Base-by-base conservation (phyloP, 441 rosid species). In the Codiaeum variegatum region DNA sequence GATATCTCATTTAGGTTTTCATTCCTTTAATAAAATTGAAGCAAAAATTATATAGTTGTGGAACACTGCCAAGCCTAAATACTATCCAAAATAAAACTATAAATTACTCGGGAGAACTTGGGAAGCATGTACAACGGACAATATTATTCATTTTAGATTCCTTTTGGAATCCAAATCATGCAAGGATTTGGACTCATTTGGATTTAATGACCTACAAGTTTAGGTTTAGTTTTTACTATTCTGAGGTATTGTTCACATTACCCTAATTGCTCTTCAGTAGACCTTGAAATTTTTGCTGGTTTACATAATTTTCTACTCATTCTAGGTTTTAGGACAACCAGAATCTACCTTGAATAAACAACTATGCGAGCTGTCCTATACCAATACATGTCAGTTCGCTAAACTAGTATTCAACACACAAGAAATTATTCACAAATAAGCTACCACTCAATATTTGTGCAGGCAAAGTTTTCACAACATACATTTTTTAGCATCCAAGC, bases 401-500 rank as follows among this genome's bases (percentile, higher is more conserved):
- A 31, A 49, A 67, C 46, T n/a, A 67, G 61, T 10, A 67, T 62
- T 21, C 42, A 38, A 62, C 12, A 19, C 5, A 67, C 60, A 40
- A 29, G 31, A 55, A 55, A 40, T 36, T 5, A 34, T 52, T 0
- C 15, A 21, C 13, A n/a, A 28, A 34, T 29, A 1, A 67, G 2
- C 51, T 32, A 49, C 26, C 54, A 47, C 19, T 52, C 0, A 66
- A 21, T 49, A 4, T 55, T 55, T 11, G 16, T 18, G 49, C 18
- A 18, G 56, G 26, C 10, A 66, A 42, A 47, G 7, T 46, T 65
- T 44, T 26, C 16, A 46, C 3, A 5, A 8, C 42, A 38, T 9
- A 9, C 42, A 4, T n/a, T 13, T 46, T 46, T 46, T 18, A 46
- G 11, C 54, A 49, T 44, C 31, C 42, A 58, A 36, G 42, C 56